Evolutionary conservation across 2,329 filamentous ascomycete genomes (phyloP).

Genomic region (Calonectria leucothoes): DNA sequence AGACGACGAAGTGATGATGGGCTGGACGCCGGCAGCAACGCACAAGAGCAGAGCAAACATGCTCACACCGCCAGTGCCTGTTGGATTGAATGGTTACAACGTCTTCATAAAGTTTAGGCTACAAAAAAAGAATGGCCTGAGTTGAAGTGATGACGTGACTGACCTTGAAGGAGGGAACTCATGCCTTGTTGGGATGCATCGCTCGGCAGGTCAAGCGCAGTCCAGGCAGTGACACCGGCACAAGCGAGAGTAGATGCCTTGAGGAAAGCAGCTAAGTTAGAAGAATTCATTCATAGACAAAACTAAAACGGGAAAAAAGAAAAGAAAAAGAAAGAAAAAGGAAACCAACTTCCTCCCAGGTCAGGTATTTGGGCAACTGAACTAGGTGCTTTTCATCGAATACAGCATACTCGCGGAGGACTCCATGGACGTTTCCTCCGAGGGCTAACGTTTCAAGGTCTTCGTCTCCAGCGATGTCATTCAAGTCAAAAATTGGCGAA

Average conservation of each 20-base stretch:
- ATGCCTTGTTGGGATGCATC: neutral
- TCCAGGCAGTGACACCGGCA: constrained; percentile 9
- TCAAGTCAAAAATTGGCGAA: neutral
- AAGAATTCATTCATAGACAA: too few relatives aligned
- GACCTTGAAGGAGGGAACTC: neutral
- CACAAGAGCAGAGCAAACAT: constrained; percentile 39
- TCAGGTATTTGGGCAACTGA: neutral
- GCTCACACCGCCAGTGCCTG: constrained; percentile 39
- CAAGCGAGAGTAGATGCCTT: neutral
- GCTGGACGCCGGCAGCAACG: constrained; percentile 35
- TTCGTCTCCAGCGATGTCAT: neutral
- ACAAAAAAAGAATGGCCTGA: neutral
- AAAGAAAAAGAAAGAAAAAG: too few relatives aligned
- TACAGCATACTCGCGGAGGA: constrained; percentile 2
- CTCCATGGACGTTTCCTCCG: neutral
- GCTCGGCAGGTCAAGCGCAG: neutral
- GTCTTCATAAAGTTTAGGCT: neutral
- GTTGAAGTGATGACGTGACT: neutral
- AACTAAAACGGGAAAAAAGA: too few relatives aligned
- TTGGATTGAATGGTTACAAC: neutral
- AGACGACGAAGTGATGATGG: constrained; percentile 45
- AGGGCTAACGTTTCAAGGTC: neutral
- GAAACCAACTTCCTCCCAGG: constrained; percentile 3
- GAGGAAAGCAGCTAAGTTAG: neutral
- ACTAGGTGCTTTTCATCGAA: neutral